Evolutionary conservation across 805 yeast species (phyloP).

Genomic region (Dipodascus albidus): DNA sequence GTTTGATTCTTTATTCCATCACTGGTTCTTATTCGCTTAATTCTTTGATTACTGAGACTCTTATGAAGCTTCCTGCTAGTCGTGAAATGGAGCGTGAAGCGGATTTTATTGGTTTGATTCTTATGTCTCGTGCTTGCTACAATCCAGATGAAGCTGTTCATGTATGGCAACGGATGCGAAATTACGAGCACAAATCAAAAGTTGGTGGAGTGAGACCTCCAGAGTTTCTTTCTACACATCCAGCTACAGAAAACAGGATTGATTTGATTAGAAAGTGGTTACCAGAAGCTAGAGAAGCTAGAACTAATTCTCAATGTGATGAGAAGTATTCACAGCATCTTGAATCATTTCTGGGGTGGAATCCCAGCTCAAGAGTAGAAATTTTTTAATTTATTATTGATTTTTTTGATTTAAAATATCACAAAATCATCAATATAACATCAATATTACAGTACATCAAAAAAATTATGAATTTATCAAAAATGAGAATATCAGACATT

Average conservation of each 20-base stretch:
- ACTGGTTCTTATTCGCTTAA: slow-evolving; percentile 48
- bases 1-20: slow-evolving; percentile 42
- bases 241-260: slow-evolving; percentile 66
- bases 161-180: slow-evolving; percentile 77
- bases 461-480: too few species aligned
- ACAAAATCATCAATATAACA: too few species aligned
- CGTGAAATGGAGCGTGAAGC: slow-evolving; percentile 95
- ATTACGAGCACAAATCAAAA: slow-evolving; percentile 30
- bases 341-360: neutral
- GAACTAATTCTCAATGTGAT: slow-evolving; percentile 33
- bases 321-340: neutral
- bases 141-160: slow-evolving; percentile 61
- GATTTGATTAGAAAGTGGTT: slow-evolving; percentile 55
- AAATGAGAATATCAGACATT: too few species aligned
- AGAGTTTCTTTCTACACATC: slow-evolving; percentile 81
- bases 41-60: slow-evolving; percentile 40
- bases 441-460: too few species aligned
- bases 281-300: slow-evolving; percentile 31
- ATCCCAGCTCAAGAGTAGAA: too few species aligned
- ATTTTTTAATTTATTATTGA: too few species aligned
- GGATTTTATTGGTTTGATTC: slow-evolving; percentile 83
- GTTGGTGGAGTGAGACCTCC: slow-evolving; percentile 27
- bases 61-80: slow-evolving; percentile 71
- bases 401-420: too few species aligned
- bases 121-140: slow-evolving; percentile 85